These are phyloP conservation scores for Hyphopichia burtonii DNA, from an alignment of 1,139 yeast species.

Conservation along the genomic window DNA sequence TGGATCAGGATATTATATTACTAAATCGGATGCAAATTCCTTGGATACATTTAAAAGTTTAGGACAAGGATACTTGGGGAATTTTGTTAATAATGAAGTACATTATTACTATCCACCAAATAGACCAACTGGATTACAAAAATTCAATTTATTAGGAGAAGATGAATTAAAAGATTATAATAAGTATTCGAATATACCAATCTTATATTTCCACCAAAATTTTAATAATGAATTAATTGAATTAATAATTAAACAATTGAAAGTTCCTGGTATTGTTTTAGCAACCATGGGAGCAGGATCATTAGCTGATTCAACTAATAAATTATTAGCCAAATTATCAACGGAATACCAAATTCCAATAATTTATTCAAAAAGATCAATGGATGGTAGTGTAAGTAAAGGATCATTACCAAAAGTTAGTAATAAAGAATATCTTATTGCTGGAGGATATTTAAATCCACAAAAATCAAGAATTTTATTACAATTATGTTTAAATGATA, in stretches of 20 bases:
- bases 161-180: slow-evolving; percentile 8
- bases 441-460: slow-evolving; percentile 68
- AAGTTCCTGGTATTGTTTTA: slow-evolving; percentile 53
- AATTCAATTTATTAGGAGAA: slow-evolving; percentile 30
- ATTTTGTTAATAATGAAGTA: slow-evolving; percentile 63
- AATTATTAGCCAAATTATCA: slow-evolving; percentile 33
- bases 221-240: slow-evolving; percentile 49
- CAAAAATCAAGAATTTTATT: slow-evolving; percentile 62
- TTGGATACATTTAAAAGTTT: slow-evolving; percentile 66
- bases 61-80: slow-evolving; percentile 70
- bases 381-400: slow-evolving; percentile 44
- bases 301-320: slow-evolving; percentile 51
- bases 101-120: slow-evolving; percentile 65
- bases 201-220: slow-evolving; percentile 62
- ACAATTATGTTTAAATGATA: slow-evolving; percentile 54
- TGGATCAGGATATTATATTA: slow-evolving; percentile 67
- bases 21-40: slow-evolving; percentile 68
- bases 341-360: slow-evolving; percentile 45
- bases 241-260: slow-evolving; percentile 41
- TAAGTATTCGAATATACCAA: slow-evolving; percentile 45
- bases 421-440: slow-evolving; percentile 22
- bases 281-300: slow-evolving; percentile 78
- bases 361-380: slow-evolving; percentile 63
- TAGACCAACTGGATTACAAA: slow-evolving; percentile 53
- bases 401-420: slow-evolving; percentile 4